Evolutionary conservation across 1,284 basidiomycete species (phyloP).

Genomic region (Butyriboletus appendiculatus): DNA sequence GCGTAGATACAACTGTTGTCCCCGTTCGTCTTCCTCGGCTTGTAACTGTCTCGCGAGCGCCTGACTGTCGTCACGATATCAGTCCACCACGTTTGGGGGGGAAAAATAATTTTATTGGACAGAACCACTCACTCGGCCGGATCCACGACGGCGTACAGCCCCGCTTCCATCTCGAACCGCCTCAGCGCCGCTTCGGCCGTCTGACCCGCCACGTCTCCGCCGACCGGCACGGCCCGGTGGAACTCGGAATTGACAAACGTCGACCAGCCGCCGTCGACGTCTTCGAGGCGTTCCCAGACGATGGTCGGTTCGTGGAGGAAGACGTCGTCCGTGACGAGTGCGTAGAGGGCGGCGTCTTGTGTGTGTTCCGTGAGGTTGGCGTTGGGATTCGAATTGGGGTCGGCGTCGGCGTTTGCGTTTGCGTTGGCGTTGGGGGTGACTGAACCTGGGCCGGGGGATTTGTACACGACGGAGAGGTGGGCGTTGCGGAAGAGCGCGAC

Average conservation of each 20-base stretch:
- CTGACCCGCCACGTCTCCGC: conserved; percentile 78
- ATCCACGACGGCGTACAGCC: conserved; percentile 43
- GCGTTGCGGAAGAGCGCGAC: conserved; percentile 88
- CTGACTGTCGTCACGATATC: conserved; percentile 39
- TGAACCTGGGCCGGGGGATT: conserved; percentile 34
- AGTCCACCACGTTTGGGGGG: no score
- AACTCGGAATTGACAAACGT: conserved; percentile 78
- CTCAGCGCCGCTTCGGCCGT: conserved; percentile 61
- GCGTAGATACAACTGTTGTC: conserved; percentile 41
- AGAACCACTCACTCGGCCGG: conserved; percentile 50
- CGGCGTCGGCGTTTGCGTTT: neutral
- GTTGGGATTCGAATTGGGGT: neutral
- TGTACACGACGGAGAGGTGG: conserved; percentile 87
- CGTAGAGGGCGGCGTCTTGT: conserved; percentile 52
- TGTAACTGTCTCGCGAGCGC: conserved; percentile 72
- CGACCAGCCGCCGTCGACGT: conserved; percentile 77
- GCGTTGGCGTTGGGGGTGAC: neutral
- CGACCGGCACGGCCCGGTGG: conserved; percentile 60
- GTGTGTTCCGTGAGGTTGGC: neutral
- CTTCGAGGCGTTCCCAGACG: conserved; percentile 88
- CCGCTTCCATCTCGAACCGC: conserved; percentile 43
- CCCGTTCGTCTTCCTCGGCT: conserved; percentile 66
- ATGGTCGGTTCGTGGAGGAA: conserved; percentile 77
- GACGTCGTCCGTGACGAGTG: conserved; percentile 80
- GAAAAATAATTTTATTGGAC: no score